Base-by-base conservation (phyloP, 2,329 filamentous ascomycete genomes). In the Aspergillus unguis region DNA sequence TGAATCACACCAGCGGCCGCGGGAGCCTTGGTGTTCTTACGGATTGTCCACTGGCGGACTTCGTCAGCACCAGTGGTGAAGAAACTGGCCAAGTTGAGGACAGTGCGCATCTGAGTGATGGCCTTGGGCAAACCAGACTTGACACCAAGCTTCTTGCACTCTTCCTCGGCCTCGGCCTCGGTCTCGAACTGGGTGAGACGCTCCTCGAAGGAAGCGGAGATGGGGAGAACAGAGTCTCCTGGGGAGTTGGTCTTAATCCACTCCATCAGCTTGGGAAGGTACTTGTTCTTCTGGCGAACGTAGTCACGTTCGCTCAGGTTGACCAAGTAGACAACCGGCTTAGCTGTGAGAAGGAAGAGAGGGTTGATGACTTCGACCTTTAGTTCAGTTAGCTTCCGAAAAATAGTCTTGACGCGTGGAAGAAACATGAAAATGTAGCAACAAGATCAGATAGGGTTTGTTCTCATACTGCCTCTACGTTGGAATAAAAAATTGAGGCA, bases 271-370 rank as follows among this genome's bases (percentile, higher is more conserved):
- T 92, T 94, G 62, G 88, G 84, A 51, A 99, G 84, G 77, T 99
- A 85, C 85, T 99, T 99, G 84, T 99, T 99, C 87, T 97, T 99
- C 80, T 97, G 94, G 68, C 94, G 88, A 69, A 96, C 86, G 74
- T 92, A 99, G 75, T 99, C 94, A 75, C 85, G 92, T 79, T 99
- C 95, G 58, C 90, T 96, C 57, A 99, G 79, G 79, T 99, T 99
- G 78, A 97, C 89, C 40, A 99, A 82, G 78, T 90, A 97, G 62
- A 99, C 92, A 53, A 96, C 92, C 3, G 94, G 92, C 79, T 99
- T 99, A 61, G 95, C 94, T 35, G 91, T 91, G 55, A 99, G 84
- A 54, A 99, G 86, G 78, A 96, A 88, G 27, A 99, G 84, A 66
- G 92, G 90, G 80, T 99, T 99, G 77, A 99, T 97, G 63, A 91